Conservation (phyloP, 768 basidiomycete genomes). For the Pseudohyphozyma bogoriensis region DNA sequence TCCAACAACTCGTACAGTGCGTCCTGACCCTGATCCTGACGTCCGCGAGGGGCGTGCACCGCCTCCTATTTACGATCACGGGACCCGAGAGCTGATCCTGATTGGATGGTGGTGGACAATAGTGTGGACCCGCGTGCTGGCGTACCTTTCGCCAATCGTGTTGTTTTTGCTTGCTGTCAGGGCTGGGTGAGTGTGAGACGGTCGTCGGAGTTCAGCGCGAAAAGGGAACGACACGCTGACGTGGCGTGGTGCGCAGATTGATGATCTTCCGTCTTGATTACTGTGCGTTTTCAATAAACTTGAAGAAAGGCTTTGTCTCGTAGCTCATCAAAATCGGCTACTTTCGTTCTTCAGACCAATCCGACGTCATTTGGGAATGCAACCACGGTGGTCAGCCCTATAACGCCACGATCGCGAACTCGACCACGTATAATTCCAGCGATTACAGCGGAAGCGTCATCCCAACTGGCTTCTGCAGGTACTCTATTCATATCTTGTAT, state of each 20-base stretch:
- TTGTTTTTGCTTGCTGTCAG: slow-evolving; percentile 7
- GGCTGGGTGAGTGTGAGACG: slow-evolving; percentile 4
- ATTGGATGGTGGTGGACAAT: no score
- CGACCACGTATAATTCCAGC: not conserved
- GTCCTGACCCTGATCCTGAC: not conserved
- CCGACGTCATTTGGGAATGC: slow-evolving; percentile 24
- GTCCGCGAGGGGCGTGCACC: not conserved
- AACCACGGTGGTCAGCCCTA: slow-evolving; percentile 15
- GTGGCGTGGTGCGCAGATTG: slow-evolving; percentile 1
- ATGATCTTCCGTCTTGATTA: slow-evolving; percentile 19
- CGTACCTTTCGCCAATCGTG: slow-evolving; percentile 7
- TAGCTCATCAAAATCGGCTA: not conserved
- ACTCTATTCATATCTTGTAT: no score
- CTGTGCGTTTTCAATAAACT: not conserved
- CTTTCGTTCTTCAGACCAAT: slow-evolving; percentile 4
- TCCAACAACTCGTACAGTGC: slow-evolving; percentile 18
- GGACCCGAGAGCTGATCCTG: no score
- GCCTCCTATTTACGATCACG: no score
- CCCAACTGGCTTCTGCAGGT: slow-evolving; percentile 15
- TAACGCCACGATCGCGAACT: slow-evolving; percentile 10
- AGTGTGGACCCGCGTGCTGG: slow-evolving; percentile 9
- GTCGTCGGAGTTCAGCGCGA: no score
- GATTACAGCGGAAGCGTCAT: not conserved
- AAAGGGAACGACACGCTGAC: no score
- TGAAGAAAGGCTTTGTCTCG: not conserved